These are phyloP conservation scores for Clarireedia monteithiana DNA, from an alignment of 2,329 filamentous ascomycete genomes.

Conservation along the genomic window DNA sequence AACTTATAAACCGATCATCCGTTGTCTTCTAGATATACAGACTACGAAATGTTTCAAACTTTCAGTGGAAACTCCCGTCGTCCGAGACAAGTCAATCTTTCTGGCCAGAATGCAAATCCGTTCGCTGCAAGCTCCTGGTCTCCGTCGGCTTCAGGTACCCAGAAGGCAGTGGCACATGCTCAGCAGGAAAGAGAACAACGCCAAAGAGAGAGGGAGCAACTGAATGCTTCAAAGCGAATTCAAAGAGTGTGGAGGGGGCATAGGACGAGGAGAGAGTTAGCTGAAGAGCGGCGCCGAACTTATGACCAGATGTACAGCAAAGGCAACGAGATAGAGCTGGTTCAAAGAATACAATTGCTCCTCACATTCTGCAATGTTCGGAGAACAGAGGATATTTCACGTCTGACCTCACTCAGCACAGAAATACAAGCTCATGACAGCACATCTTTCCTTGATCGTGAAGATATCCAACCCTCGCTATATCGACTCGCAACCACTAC, in stretches of 20 bases:
- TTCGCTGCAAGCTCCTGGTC: constrained; percentile 59
- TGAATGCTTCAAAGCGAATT: constrained; percentile 65
- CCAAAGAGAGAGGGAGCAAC: constrained; percentile 70
- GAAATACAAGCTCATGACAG: constrained; percentile 28
- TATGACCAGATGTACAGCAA: constrained; percentile 48
- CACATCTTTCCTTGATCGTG: constrained; percentile 27
- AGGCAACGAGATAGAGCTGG: constrained; percentile 19
- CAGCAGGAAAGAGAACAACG: constrained; percentile 78
- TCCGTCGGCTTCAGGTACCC: constrained; percentile 53
- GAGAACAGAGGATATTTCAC: constrained; percentile 38
- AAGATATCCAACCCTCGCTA: constrained; percentile 19
- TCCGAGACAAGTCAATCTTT: constrained; percentile 88
- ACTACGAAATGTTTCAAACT: constrained; percentile 67
- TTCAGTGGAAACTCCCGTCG: constrained; percentile 85
- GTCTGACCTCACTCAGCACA: constrained; percentile 37
- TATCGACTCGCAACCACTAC: constrained; percentile 18
- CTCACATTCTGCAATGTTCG: constrained; percentile 41
- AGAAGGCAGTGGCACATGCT: constrained; percentile 74
- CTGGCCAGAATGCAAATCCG: constrained; percentile 73
- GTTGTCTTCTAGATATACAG: too few relatives aligned
- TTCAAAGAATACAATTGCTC: constrained; percentile 39
- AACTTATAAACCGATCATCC: background rate
- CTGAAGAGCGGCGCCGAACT: constrained; percentile 46
- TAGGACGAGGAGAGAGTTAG: constrained; percentile 49
- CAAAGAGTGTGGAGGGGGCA: constrained; percentile 82